Percentiles rank a stretch among this genome's conserved stretches.
Conservation (phyloP, 495 filamentous ascomycete species). For the Symbiotaphrina buchneri region DNA sequence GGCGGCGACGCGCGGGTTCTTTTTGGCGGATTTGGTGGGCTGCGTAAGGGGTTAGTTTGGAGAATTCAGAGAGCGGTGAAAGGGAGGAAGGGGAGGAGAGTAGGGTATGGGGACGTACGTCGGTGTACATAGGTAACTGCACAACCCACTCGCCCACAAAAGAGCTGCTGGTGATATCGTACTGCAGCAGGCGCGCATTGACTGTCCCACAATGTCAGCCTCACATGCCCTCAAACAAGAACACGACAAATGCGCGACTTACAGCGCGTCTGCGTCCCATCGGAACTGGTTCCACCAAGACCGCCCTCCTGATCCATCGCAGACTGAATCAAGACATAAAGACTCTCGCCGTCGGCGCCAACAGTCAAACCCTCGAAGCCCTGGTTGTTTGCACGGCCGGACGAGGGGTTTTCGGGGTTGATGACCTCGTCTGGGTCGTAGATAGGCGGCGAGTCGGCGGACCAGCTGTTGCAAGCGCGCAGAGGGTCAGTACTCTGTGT, state of each 20-base stretch:
- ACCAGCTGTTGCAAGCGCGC: slow-evolving; percentile 19
- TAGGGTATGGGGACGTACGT: slow-evolving; percentile 8
- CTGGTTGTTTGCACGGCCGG: slow-evolving; percentile 55
- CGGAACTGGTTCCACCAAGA: too few species aligned
- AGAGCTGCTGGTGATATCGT: slow-evolving; percentile 23
- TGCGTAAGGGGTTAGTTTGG: slow-evolving; percentile 1
- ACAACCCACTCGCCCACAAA: slow-evolving; percentile 7
- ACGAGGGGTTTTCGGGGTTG: slow-evolving; percentile 29
- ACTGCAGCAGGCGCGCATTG: slow-evolving; percentile 40
- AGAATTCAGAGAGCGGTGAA: neutral
- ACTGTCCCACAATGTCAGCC: too few species aligned
- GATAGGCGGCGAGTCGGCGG: slow-evolving; percentile 34
- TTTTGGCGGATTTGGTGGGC: slow-evolving; percentile 13
- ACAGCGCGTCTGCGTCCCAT: slow-evolving; percentile 23
- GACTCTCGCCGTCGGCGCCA: slow-evolving; percentile 34
- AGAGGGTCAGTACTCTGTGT: too few species aligned
- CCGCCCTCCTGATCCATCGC: slow-evolving; percentile 46
- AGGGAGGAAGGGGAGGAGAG: neutral
- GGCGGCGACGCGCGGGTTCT: slow-evolving; percentile 29
- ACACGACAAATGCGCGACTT: too few species aligned
- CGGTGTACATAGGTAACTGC: slow-evolving; percentile 3
- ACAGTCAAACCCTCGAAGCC: slow-evolving; percentile 54
- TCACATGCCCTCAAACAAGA: too few species aligned
- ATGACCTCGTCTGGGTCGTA: slow-evolving; percentile 24
- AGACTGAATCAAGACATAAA: slow-evolving; percentile 49